Evolutionary conservation across 2,329 filamentous ascomycete genomes (phyloP).

Genomic region (Botryosphaeria dothidea): DNA sequence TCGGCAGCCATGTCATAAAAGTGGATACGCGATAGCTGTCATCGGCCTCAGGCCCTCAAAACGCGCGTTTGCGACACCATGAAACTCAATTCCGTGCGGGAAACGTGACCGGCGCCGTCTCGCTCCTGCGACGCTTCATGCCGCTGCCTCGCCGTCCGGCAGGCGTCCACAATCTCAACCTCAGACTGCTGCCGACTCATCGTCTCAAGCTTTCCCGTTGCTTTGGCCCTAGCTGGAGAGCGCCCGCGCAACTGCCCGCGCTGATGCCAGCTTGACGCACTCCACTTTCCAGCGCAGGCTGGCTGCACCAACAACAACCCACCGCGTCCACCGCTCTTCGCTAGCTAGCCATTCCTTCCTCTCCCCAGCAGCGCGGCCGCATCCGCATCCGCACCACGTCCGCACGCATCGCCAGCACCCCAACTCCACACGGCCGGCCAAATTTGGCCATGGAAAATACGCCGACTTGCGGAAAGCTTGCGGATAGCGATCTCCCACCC

Average conservation of each 20-base stretch:
- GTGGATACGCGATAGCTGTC: slow-evolving; percentile 14
- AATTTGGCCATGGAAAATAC: slow-evolving; percentile 6
- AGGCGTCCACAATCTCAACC: background rate
- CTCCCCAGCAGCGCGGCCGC: background rate
- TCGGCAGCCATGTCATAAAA: slow-evolving; percentile 18
- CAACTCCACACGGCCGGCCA: slow-evolving; percentile 12
- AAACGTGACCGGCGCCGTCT: slow-evolving; percentile 6
- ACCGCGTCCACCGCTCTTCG: slow-evolving; percentile 10
- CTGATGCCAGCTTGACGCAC: slow-evolving; percentile 14
- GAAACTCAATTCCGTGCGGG: slow-evolving; percentile 6
- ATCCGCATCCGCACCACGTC: slow-evolving; percentile 9
- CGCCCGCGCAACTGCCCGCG: slow-evolving; percentile 4
- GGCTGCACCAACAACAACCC: background rate
- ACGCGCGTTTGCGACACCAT: slow-evolving; percentile 16
- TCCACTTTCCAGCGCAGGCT: background rate
- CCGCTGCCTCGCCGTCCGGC: background rate
- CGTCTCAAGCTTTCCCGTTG: background rate
- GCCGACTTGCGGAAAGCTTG: slow-evolving; percentile 11
- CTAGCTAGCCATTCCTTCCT: background rate
- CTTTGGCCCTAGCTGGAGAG: background rate
- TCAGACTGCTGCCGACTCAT: slow-evolving; percentile 4
- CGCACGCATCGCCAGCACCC: slow-evolving; percentile 1
- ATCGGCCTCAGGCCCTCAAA: slow-evolving; percentile 15
- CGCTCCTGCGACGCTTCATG: slow-evolving; percentile 9
- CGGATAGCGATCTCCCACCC: slow-evolving; percentile 12